Evolutionary conservation across 305 asterid genomes (phyloP), one percentile per base, ranked within the genome.

Genomic region (Andrographis paniculata): DNA sequence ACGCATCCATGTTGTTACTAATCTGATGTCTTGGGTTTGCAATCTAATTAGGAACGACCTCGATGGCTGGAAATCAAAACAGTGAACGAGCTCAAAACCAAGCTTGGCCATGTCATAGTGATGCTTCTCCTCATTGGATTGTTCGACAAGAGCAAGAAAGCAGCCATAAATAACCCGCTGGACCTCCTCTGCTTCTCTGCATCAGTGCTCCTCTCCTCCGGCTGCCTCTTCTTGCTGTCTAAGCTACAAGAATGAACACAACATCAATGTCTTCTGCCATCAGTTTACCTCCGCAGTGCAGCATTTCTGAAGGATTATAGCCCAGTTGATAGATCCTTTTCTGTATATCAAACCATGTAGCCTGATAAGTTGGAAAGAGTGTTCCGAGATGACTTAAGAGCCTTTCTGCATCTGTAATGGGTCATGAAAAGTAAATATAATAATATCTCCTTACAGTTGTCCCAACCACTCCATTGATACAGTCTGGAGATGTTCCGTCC

Each of bases 141-240:
- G 63, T 77, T 84, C 41, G 95, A 88, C 61, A 88, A 88, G 74
- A 88, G 94, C 46, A 88, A 82, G 73, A 84, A 71, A 63, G 95
- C 93, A 2, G 63, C 66, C 22, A 84, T 84, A 53, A 69, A 59
- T 17, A 33, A 94, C 6, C 83, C 97, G 11, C 11, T 67, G 10
- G 97, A 88, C 71, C 78, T 88, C 52, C 95, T 88, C 24, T 88
- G 97, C 73, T 88, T 88, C 73, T 27, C 94, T 17, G 82, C 89
- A 9, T 77, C 95, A 0, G 83, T 84, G n/a, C 71, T 84, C 45
- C 71, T 88, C 33, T 88, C 80, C 20, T 79, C 95, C 0, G 81
- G 80, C 59, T 73, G 89, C 76, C 79, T 88, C 17, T 77, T 61
- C 68, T 56, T 88, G 65, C 87, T 88, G 14, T 77, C 97, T 12